Evolutionary conservation across 164 flowering plant species (phyloP), one percentile per base, ranked within the genome.

Genomic region (Vitis amurensis): DNA sequence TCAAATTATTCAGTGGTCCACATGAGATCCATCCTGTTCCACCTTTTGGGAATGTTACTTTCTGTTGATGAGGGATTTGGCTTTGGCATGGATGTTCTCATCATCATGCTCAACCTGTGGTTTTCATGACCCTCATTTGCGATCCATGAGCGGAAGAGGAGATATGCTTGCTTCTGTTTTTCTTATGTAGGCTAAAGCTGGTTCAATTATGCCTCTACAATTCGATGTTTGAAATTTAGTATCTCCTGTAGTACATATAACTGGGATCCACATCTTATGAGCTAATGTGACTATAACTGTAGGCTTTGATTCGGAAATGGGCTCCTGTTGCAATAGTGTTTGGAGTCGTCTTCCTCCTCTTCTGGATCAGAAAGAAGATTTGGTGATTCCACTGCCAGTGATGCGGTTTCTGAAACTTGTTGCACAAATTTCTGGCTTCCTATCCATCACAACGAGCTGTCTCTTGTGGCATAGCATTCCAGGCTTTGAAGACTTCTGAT

Each of bases 291-390:
- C 8, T 13, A 51, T 47, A 11, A 37, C 16, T 81, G 71, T 73
- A 89, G 93, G 91, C 97, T 65, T 61, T 91, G 60, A 87, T 91
- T 64, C 80, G 87, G 64, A 91, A 89, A 68, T 91, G 92, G 92
- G 97, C 97, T 4, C 97, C 97, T 55, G 91, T 89, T 61, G 94
- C 92, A 10, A 86, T 91, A 76, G 97, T 91, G 66, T 55, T 91
- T 11, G 92, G 92, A 76, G 81, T 89, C 23, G 97, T 89, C 68
- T 53, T 89, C 70, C 83, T 89, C 11, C 84, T 91, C 59, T 87
- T 91, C 78, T 91, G 91, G 89, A 79, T 85, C 71, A 84, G 79
- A 73, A 78, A 73, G 56, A 88, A 85, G 78, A 62, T 88, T 17
- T 86, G 88, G 87, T 86, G 83, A 88, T 73, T 27, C 69, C 30